A percentile compares a stretch with the other conserved stretches of the same genome.
These are phyloP conservation scores for Datisca glomerata DNA, from an alignment of 306 rosid species.

Conservation along the genomic window DNA sequence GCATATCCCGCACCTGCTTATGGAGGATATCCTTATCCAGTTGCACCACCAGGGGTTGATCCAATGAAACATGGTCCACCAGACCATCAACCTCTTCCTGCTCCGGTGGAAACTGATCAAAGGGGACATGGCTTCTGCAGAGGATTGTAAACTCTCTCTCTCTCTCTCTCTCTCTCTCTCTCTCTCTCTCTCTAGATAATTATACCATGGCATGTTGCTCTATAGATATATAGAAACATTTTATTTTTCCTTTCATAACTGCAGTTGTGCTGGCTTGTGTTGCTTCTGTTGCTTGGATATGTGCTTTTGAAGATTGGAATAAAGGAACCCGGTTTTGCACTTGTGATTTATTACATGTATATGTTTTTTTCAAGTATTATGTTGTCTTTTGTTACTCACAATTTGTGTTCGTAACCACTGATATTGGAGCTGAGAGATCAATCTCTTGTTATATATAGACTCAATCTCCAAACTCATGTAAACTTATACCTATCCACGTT, in stretches of 20 bases:
- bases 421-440: no score
- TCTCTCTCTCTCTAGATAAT: background rate
- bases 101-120: conserved; percentile 12
- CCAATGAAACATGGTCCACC: no score
- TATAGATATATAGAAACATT: no score
- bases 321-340: no score
- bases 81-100: conserved; percentile 5
- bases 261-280: conserved; percentile 36
- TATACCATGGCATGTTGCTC: conserved; percentile 1
- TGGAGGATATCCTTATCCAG: conserved; percentile 15
- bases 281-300: conserved; percentile 39
- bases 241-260: no score
- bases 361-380: no score
- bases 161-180: background rate
- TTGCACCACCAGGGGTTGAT: conserved; percentile 13
- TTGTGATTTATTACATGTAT: no score
- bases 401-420: no score
- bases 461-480: no score
- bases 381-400: no score
- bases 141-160: conserved; percentile 22
- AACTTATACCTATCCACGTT: no score
- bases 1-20: conserved; percentile 16
- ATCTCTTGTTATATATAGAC: no score
- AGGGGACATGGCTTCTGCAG: conserved; percentile 39
- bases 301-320: conserved; percentile 26